These are phyloP conservation scores for Lichtheimia hyalospora DNA, from an alignment of 371 early-diverging fungal species.

Conservation along the genomic window DNA sequence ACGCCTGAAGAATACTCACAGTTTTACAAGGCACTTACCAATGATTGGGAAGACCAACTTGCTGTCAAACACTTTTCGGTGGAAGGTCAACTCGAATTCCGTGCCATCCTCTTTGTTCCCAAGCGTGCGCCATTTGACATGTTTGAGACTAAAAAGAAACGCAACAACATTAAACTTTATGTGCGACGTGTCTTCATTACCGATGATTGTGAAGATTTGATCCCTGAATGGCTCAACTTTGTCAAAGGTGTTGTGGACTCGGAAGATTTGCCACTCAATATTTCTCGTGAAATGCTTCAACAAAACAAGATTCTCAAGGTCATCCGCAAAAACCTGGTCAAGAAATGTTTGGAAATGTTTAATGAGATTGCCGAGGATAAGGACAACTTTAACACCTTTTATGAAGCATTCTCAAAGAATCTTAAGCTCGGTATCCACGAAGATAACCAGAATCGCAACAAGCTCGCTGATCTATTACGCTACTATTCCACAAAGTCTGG, in stretches of 20 bases:
- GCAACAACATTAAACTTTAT: slow-evolving; percentile 83
- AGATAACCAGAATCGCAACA: slow-evolving; percentile 59
- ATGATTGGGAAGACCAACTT: slow-evolving; percentile 70
- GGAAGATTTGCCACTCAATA: slow-evolving; percentile 87
- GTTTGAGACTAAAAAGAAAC: slow-evolving; percentile 62
- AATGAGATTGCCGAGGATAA: slow-evolving; percentile 65
- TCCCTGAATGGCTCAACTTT: slow-evolving; percentile 63
- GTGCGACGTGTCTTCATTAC: slow-evolving; percentile 88
- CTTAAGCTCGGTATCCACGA: slow-evolving; percentile 82
- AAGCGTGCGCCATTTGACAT: slow-evolving; percentile 65
- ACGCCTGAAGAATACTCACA: slow-evolving; percentile 72
- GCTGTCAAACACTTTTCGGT: slow-evolving; percentile 74
- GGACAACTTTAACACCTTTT: slow-evolving; percentile 72
- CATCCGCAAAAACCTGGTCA: slow-evolving; percentile 80
- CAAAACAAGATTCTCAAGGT: slow-evolving; percentile 75
- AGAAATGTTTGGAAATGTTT: slow-evolving; percentile 83
- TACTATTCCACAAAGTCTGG: slow-evolving; percentile 73
- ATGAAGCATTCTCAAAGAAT: slow-evolving; percentile 67
- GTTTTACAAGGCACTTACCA: slow-evolving; percentile 83
- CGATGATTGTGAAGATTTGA: slow-evolving; percentile 74
- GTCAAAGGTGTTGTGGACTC: slow-evolving; percentile 80
- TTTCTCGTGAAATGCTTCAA: slow-evolving; percentile 89
- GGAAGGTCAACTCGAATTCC: slow-evolving; percentile 84
- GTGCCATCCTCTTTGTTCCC: slow-evolving; percentile 79
- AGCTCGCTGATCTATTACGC: slow-evolving; percentile 74